A percentile compares a stretch with the other conserved stretches of the same genome.
Evolutionary conservation across 2,329 filamentous ascomycete species (phyloP).

Genomic region (Claviceps cyperi): DNA sequence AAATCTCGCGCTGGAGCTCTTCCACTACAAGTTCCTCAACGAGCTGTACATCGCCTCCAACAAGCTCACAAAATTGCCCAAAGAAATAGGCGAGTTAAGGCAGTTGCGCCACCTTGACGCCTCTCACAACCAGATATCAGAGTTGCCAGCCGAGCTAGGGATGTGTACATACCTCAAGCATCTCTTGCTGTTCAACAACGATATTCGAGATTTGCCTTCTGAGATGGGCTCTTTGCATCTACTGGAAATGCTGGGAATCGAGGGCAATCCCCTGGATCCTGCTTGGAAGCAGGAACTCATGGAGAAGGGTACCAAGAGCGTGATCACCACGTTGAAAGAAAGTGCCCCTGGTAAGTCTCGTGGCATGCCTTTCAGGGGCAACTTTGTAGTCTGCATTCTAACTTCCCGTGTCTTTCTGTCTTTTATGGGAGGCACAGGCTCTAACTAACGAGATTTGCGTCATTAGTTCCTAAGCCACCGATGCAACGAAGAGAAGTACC

Average conservation of each 20-base stretch:
- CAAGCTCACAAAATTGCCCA: conserved; percentile 66
- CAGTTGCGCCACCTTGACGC: conserved; percentile 73
- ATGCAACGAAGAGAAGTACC: conserved; percentile 62
- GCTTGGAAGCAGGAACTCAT: conserved; percentile 69
- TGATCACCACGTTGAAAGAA: conserved; percentile 74
- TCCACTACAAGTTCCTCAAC: conserved; percentile 76
- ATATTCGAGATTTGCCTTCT: conserved; percentile 64
- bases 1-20: conserved; percentile 64
- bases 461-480: conserved; percentile 61
- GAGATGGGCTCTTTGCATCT: conserved; percentile 83
- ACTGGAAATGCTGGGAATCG: conserved; percentile 77
- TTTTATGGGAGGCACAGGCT: too few species aligned
- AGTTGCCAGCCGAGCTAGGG: conserved; percentile 78
- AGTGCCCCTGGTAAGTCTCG: conserved; percentile 58
- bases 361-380: background rate
- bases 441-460: conserved; percentile 10
- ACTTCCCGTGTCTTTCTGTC: too few species aligned
- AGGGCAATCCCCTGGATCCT: conserved; percentile 74
- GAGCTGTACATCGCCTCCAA: conserved; percentile 92
- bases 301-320: conserved; percentile 71
- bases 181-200: conserved; percentile 80
- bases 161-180: conserved; percentile 91
- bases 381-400: background rate
- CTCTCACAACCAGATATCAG: conserved; percentile 72
- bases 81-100: conserved; percentile 68